Evolutionary conservation across 2,329 filamentous ascomycete genomes (phyloP).

Genomic region (Neurospora sp.): DNA sequence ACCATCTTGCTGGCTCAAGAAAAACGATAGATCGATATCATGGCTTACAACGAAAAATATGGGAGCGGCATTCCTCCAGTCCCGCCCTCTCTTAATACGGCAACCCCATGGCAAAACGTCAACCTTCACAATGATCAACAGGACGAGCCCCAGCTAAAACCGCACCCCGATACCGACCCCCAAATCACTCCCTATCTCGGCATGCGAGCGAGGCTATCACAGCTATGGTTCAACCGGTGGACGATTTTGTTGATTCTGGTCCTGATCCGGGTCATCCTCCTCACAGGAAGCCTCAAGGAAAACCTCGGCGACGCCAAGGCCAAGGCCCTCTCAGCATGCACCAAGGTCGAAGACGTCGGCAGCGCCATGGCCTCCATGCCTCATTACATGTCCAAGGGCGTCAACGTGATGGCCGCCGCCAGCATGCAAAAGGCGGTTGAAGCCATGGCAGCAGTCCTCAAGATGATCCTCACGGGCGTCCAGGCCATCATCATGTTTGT

Average conservation of each 20-base stretch:
- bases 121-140: constrained; percentile 25
- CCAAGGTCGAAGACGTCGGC: constrained; percentile 82
- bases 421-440: constrained; percentile 73
- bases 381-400: constrained; percentile 79
- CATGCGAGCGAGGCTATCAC: constrained; percentile 78
- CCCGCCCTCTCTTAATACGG: constrained; percentile 20
- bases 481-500: constrained; percentile 84
- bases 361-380: constrained; percentile 98
- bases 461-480: constrained; percentile 70
- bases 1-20: constrained; percentile 4
- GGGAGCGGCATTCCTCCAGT: constrained; percentile 19
- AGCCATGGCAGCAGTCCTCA: constrained; percentile 68
- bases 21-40: constrained; percentile 7
- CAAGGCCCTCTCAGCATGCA: constrained; percentile 82
- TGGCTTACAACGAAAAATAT: constrained; percentile 20
- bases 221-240: constrained; percentile 97
- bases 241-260: constrained; percentile 82
- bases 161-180: constrained; percentile 45
- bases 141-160: constrained; percentile 21
- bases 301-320: constrained; percentile 66
- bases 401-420: constrained; percentile 75
- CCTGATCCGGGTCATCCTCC: constrained; percentile 68
- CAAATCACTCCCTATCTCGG: constrained; percentile 85
- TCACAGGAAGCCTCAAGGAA: constrained; percentile 60
- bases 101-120: constrained; percentile 23